Base-by-base conservation (phyloP, 2,329 filamentous ascomycete genomes). In the Didymella lethalis region DNA sequence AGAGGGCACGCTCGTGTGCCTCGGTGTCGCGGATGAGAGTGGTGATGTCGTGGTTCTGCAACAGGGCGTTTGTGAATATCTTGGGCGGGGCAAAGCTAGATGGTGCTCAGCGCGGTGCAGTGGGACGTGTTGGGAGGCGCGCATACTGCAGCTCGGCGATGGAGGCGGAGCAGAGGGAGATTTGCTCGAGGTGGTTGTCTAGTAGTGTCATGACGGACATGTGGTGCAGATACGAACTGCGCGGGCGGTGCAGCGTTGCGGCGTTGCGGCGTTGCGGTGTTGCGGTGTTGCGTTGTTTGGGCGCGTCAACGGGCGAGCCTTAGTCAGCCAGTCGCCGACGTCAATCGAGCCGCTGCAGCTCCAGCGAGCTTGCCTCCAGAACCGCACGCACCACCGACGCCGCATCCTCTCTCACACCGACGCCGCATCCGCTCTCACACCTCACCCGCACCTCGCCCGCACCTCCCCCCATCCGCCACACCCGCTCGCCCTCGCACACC, bases 21-120 rank as follows among this genome's bases (percentile, higher is more conserved):
- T 99, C 95, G 3, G 94, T 97, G 76, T 99, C 95, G 61, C 95
- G 91, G 71, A 99, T 97, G 47, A 99, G 82, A 12, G 91, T 87
- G 4, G 95, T 98, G 68, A 99, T 98, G 77, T 99, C 95, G 77
- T 93, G 89, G 66, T 88, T 88, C 56, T 90, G 88, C 48, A 98
- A 88, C 38, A 99, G 85, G 32, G 95, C 93, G 76, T 96, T 97
- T 67, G 93, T 95, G 80, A 98, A 99, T 72, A 95, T 93, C 71
- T 92, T 96, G n/a, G 94, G 92, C 2, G 87, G 87, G 40, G 92
- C 92, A 69, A 98, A 98, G 32, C 92, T 96, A 72, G 54, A 60
- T 52, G 62, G 40, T 62, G 65, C 69, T 62, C 66, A 64, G 62
- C 36, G 52, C 31, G 51, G 40, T 10, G 28, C 38, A 41, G 20